These are phyloP conservation scores for Gnomoniopsis sp. DNA, from an alignment of 2,329 filamentous ascomycete species.

Conservation along the genomic window DNA sequence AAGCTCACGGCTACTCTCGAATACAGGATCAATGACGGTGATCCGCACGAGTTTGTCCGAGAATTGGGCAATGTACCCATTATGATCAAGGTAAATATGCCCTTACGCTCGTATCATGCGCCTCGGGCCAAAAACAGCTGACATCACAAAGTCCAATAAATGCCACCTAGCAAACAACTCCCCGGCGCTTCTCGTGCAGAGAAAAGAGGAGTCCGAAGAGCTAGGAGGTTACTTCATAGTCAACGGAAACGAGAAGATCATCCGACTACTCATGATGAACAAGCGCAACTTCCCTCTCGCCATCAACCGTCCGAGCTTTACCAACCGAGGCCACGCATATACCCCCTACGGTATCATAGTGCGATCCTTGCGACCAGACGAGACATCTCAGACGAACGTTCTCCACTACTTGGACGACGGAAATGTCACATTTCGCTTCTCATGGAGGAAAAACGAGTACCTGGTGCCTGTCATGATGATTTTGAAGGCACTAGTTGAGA, in stretches of 20 bases:
- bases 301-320: slow-evolving; percentile 86
- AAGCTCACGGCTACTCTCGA: slow-evolving; percentile 80
- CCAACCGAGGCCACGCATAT: slow-evolving; percentile 81
- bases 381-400: slow-evolving; percentile 96
- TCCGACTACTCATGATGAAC: slow-evolving; percentile 86
- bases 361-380: slow-evolving; percentile 90
- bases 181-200: slow-evolving; percentile 75
- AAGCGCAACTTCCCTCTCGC: slow-evolving; percentile 94
- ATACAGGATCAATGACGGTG: slow-evolving; percentile 81
- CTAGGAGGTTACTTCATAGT: slow-evolving; percentile 96
- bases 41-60: slow-evolving; percentile 75
- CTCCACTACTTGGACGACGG: slow-evolving; percentile 94
- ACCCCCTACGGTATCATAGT: slow-evolving; percentile 88
- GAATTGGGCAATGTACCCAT: slow-evolving; percentile 88
- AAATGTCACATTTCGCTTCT: slow-evolving; percentile 95
- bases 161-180: slow-evolving; percentile 88
- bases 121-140: neutral
- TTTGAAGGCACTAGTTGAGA: slow-evolving; percentile 89
- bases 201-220: slow-evolving; percentile 95
- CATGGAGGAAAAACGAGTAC: slow-evolving; percentile 96
- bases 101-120: slow-evolving; percentile 22
- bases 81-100: slow-evolving; percentile 74
- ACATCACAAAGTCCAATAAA: slow-evolving; percentile 65
- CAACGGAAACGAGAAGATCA: slow-evolving; percentile 95
- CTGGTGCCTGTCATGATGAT: slow-evolving; percentile 97